Base-by-base conservation (phyloP, 2,329 filamentous ascomycete genomes). In the Rhynchosporium secalis region DNA sequence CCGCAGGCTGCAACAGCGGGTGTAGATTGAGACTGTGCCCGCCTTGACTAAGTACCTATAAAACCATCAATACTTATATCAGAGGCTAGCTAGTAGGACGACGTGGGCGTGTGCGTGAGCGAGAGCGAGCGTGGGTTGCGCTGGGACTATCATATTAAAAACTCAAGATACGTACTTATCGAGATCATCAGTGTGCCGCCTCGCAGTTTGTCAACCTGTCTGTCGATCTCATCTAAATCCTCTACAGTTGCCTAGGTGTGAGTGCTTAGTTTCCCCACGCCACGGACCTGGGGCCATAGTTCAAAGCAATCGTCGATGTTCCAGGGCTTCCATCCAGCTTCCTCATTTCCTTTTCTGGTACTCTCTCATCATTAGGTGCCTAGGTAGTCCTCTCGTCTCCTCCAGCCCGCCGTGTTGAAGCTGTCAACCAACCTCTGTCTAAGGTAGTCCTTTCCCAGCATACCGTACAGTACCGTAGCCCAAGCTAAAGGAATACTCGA, bases 261-360 rank as follows among this genome's bases (percentile, higher is more conserved):
- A 20, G 20, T 20, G 20, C 20, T 20, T 20, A 41, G 15, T 12
- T 15, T 41, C 40, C 15, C 13, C 41, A 6, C 4, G 6, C 41
- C 41, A 45, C 15, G 41, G 41, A 45, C 10, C 13, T n/a, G 15
- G n/a, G 15, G n/a, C 4, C 41, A 43, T n/a, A 5, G 8, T 43
- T 8, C 40, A 41, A 41, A 3, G n/a, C 13, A n/a, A 15, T n/a
- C 13, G 12, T 45, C 7, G 29, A 8, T 49, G 33, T 47, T 45
- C 41, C 45, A 41, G 31, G 26, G 47, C 47, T 48, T 54, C 51
- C 41, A 48, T 28, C 31, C 48, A 13, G 20, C 15, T 56, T 33
- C 47, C 29, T 28, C 13, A n/a, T 29, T n/a, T 13, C 46, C 12
- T 48, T 47, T 45, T 7, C 28, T 29, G 47, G 31, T 48, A 28